Base-by-base conservation (phyloP, 2,329 filamentous ascomycete species). In the Coniella lustricola region DNA sequence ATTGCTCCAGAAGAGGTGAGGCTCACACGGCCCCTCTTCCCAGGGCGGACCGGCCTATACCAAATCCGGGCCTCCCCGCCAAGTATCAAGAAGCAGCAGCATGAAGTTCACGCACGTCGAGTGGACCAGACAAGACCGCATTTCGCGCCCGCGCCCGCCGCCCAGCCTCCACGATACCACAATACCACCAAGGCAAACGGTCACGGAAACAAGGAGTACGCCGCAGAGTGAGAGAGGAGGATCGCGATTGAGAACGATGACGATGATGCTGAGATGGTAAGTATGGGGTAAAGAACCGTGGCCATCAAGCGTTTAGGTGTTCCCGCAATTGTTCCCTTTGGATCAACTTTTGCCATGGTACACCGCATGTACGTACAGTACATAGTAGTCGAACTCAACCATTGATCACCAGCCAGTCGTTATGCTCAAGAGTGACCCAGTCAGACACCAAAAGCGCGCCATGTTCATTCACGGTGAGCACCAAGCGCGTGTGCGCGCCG, bases 121-220 rank as follows among this genome's bases (percentile, higher is more conserved):
- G 35, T 41, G 49, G 40, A 51, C 45, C 48, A 41, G 49, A 36
- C 39, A 35, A 22, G 17, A 17, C 40, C 16, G 49, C 43, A 29
- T 34, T 29, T 43, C 46, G 45, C 44, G 44, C 36, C 25, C 5
- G 5, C 25, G 25, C 25, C 42, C 25, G 25, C 25, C 25, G 25
- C 25, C 42, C 38, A 31, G 49, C 39, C 25, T 42, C 40, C 25
- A 20, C n/a, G 38, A 41, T 41, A 41, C 29, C 38, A 16, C 16
- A 5, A 18, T n/a, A n/a, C 21, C 16, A 16, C 17, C 20, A 41
- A 29, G 38, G 29, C 29, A 12, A 25, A 41, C 8, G 4, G 38
- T 17, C 22, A 41, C 29, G 21, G n/a, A n/a, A 25, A 31, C 10
- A 17, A 10, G 17, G n/a, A n/a, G 12, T n/a, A n/a, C n/a, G n/a